phyloP scores from a whole-genome alignment of 371 early-diverging fungal genomes.

The Mortierella sp. region DNA sequence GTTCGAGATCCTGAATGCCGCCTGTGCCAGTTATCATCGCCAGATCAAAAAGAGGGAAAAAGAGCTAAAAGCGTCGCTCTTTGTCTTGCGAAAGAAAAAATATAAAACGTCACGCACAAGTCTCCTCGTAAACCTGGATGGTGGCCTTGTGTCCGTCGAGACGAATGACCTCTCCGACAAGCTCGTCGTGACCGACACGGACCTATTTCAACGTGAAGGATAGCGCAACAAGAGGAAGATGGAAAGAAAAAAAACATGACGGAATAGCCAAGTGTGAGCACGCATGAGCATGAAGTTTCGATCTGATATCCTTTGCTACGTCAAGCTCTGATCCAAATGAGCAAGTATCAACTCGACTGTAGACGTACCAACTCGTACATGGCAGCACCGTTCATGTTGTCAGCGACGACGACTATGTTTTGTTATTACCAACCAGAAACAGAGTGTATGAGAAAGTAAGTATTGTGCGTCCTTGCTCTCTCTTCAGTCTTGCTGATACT shows the following conservation, averaged over 20 bases:
- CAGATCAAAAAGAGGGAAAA: neutral
- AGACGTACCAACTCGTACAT: constrained; percentile 99
- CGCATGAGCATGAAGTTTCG: neutral
- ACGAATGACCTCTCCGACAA: constrained; percentile 99
- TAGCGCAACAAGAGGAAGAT: neutral
- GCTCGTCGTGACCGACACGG: constrained; percentile 98
- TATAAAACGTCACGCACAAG: constrained; percentile 71
- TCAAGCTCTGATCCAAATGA: neutral
- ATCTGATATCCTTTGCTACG: neutral
- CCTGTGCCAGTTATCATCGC: neutral
- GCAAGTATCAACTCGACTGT: neutral
- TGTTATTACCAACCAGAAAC: neutral
- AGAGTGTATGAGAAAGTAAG: neutral
- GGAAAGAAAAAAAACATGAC: neutral
- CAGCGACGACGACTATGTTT: constrained; percentile 97
- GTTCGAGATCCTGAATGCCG: neutral
- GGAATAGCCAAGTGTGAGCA: neutral
- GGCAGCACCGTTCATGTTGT: constrained; percentile 98
- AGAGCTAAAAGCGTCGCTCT: constrained; percentile 8
- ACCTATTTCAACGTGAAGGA: constrained; percentile 70
- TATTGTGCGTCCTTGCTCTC: neutral
- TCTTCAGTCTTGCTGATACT: neutral
- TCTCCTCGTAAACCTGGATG: constrained; percentile 99
- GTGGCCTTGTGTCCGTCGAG: constrained; percentile 99
- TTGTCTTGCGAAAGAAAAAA: neutral